A percentile compares a stretch with the other conserved stretches of the same genome.
These are phyloP conservation scores for Xylaria grammica DNA, from an alignment of 495 filamentous ascomycete genomes.

Conservation along the genomic window DNA sequence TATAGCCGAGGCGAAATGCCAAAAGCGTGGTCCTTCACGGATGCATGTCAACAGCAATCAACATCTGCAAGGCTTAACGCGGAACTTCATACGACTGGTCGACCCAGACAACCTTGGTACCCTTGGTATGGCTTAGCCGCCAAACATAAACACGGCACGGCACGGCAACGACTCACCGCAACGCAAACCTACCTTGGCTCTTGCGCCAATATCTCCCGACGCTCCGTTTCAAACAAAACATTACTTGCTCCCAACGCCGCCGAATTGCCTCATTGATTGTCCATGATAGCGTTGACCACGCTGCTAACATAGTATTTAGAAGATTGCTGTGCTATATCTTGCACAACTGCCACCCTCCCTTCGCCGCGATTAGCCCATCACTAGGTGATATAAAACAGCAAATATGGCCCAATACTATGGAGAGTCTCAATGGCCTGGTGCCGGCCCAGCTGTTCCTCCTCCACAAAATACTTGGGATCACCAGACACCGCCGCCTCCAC, in stretches of 20 bases:
- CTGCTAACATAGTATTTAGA: constrained; percentile 10
- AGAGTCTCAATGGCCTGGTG: constrained; percentile 75
- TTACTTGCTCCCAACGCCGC: background rate
- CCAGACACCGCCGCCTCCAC: constrained; percentile 82
- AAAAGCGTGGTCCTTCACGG: background rate
- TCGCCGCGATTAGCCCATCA: background rate
- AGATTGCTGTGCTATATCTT: background rate
- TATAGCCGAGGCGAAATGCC: constrained; percentile 12
- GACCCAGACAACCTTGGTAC: background rate
- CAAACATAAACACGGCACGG: constrained; percentile 5
- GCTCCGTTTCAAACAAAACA: background rate
- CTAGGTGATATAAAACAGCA: background rate
- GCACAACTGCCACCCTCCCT: background rate
- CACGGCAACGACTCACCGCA: constrained; percentile 19
- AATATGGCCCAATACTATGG: constrained; percentile 73
- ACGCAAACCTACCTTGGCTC: constrained; percentile 9
- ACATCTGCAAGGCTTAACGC: background rate
- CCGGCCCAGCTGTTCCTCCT: constrained; percentile 62
- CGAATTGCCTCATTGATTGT: background rate
- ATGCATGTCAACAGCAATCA: background rate
- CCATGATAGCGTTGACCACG: background rate
- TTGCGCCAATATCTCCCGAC: constrained; percentile 4
- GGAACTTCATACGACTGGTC: background rate
- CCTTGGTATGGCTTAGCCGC: background rate
- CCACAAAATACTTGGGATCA: constrained; percentile 72